A percentile compares a stretch with the other conserved stretches of the same genome.
Conservation (phyloP, 108 stramenopile genomes). For the Skeletonema tropicum region DNA sequence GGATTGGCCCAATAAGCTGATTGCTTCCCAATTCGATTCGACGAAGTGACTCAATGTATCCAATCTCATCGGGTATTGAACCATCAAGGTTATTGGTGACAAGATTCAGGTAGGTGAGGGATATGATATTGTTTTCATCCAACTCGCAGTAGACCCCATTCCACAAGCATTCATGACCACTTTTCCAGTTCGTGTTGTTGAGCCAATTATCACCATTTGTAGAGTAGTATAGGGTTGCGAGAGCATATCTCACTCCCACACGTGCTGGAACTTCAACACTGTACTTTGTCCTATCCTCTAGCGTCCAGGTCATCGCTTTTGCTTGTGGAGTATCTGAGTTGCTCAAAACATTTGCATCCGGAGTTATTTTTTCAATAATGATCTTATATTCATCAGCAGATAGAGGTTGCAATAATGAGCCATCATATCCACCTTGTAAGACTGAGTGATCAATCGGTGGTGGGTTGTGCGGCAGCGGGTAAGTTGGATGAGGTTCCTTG, state of each 20-base stretch:
- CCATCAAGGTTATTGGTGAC: conserved; percentile 40
- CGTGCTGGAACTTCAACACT: conserved; percentile 22
- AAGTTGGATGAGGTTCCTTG: conserved; percentile 16
- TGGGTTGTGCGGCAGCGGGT: conserved; percentile 21
- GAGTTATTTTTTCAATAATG: conserved; percentile 30
- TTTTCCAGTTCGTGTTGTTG: conserved; percentile 36
- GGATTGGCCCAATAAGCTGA: conserved; percentile 44
- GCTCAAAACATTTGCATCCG: conserved; percentile 6
- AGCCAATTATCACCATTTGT: conserved; percentile 57
- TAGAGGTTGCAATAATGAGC: conserved; percentile 10
- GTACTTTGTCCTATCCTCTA: conserved; percentile 34
- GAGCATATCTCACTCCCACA: conserved; percentile 51
- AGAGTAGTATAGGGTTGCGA: conserved; percentile 59
- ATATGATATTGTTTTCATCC: conserved; percentile 16
- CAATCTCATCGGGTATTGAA: conserved; percentile 33
- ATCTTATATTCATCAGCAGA: conserved; percentile 21
- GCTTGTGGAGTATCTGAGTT: conserved; percentile 33
- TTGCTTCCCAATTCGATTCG: neutral
- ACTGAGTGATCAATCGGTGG: conserved; percentile 7
- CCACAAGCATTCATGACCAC: conserved; percentile 63
- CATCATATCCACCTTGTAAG: conserved; percentile 5
- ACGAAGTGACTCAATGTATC: conserved; percentile 28
- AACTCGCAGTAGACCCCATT: conserved; percentile 44
- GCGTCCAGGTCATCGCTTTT: conserved; percentile 35
- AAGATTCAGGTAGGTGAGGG: conserved; percentile 34